phyloP scores from a whole-genome alignment of 1,139 yeast genomes.

The Blastobotrys buckinghamii region DNA sequence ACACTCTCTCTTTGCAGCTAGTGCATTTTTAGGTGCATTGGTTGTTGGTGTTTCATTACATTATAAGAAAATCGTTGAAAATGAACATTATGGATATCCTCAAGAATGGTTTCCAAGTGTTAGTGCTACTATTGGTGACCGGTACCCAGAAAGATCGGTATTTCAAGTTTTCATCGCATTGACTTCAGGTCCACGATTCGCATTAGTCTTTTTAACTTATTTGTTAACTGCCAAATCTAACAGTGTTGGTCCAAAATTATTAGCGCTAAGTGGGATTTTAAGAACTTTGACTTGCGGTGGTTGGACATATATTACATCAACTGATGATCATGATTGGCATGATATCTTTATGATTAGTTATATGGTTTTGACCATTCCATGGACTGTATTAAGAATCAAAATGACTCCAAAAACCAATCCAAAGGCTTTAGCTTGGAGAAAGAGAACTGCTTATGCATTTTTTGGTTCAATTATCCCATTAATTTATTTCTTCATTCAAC shows the following conservation, averaged over 20 bases:
- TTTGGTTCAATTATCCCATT: conserved; percentile 72
- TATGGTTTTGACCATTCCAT: conserved; percentile 82
- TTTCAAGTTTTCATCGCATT: conserved; percentile 68
- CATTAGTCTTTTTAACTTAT: conserved; percentile 59
- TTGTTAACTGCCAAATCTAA: conserved; percentile 36
- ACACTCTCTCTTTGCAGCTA: conserved; percentile 63
- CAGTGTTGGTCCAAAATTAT: conserved; percentile 38
- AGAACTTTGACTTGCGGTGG: conserved; percentile 97
- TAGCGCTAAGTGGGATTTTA: conserved; percentile 55
- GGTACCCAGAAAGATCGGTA: conserved; percentile 91
- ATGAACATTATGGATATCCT: conserved; percentile 84
- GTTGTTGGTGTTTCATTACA: conserved; percentile 68
- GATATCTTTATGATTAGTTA: conserved; percentile 92
- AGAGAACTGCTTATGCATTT: conserved; percentile 51
- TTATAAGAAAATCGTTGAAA: conserved; percentile 79
- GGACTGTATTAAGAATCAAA: conserved; percentile 64
- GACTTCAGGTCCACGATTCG: conserved; percentile 64
- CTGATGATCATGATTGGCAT: conserved; percentile 95
- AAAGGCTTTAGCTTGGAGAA: conserved; percentile 47
- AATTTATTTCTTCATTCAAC: conserved; percentile 85
- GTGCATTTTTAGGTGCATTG: conserved; percentile 71
- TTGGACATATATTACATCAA: conserved; percentile 95
- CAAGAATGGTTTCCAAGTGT: conserved; percentile 99
- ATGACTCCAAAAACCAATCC: conserved; percentile 49
- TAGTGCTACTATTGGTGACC: conserved; percentile 92